Evolutionary conservation across 2,329 filamentous ascomycete species (phyloP), one percentile per base, ranked within the genome.

Genomic region (Alternaria alternata): DNA sequence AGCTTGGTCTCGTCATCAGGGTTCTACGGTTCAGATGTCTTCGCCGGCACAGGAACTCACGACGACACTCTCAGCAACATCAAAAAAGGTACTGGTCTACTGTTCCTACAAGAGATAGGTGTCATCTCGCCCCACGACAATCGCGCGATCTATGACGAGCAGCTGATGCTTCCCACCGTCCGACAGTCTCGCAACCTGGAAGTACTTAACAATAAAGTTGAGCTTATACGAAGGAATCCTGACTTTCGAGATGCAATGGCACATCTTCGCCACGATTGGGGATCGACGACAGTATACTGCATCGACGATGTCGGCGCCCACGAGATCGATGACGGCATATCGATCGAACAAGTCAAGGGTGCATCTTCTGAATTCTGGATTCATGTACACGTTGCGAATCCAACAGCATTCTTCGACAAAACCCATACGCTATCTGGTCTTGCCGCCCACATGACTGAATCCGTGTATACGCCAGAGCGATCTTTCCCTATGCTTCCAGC

Each of bases 311-410:
- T 83, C 20, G 79, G 78, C 36, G 90, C 92, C 0, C 81, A 85
- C 28, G 88, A 94, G 67, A 90, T 95, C 59, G 92, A 96, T 67
- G 92, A 96, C 72, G 92, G 89, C 1, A 79, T 96, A 8, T 94
- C 91, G 1, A 72, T 95, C 7, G 89, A 93, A 71, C 75, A 78
- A 46, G 85, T 89, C 1, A 78, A 81, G 4, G 80, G 76, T 18
- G 77, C 77, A 62, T 82, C 20, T 74, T 82, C 51, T 24, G 72
- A 90, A 65, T 87, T 86, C 70, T 95, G 92, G 92, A 81, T 94
- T 30, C 91, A 93, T 71, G 79, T 93, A 32, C 92, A 95, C 74
- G 85, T 91, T 42, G 92, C 92, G 14, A 92, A 95, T 70, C 91
- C 91, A 8, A 89, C 90, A 3, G 91, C 92, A 5, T 86, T 87